phyloP scores from a whole-genome alignment of 2,329 filamentous ascomycete species.

The Escovopsis sp. region DNA sequence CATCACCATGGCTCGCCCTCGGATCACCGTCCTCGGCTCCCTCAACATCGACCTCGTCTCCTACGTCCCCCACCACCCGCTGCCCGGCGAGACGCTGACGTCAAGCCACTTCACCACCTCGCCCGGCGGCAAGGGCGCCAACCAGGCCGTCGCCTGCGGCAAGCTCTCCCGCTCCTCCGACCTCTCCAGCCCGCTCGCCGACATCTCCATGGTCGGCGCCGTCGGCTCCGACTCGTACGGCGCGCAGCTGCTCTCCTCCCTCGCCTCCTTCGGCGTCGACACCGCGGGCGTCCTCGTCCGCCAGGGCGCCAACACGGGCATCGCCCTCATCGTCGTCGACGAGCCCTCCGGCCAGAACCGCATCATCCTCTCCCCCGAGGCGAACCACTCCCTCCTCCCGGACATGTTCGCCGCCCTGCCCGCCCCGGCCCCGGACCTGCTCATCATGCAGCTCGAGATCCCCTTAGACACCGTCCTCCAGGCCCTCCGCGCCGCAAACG shows the following conservation, averaged over 20 bases:
- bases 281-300: conserved; percentile 34
- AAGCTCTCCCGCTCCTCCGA: conserved; percentile 51
- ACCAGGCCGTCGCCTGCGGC: conserved; percentile 82
- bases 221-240: conserved; percentile 59
- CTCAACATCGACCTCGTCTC: conserved; percentile 92
- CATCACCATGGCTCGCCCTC: conserved; percentile 18
- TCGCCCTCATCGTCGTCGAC: conserved; percentile 65
- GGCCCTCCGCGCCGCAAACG: conserved; percentile 37
- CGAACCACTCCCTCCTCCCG: conserved; percentile 41
- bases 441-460: conserved; percentile 69
- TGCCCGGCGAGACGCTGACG: conserved; percentile 76
- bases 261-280: conserved; percentile 48
- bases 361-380: conserved; percentile 59
- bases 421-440: conserved; percentile 37
- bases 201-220: conserved; percentile 58
- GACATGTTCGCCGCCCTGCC: conserved; percentile 20
- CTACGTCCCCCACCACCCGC: conserved; percentile 68
- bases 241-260: conserved; percentile 38
- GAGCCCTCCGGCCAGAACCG: conserved; percentile 59
- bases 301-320: conserved; percentile 42
- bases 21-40: conserved; percentile 77
- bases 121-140: conserved; percentile 86
- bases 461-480: conserved; percentile 50
- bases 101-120: conserved; percentile 64
- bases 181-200: conserved; percentile 19